Conservation (phyloP, 2,329 filamentous ascomycete species). For the Apiospora koreana region DNA sequence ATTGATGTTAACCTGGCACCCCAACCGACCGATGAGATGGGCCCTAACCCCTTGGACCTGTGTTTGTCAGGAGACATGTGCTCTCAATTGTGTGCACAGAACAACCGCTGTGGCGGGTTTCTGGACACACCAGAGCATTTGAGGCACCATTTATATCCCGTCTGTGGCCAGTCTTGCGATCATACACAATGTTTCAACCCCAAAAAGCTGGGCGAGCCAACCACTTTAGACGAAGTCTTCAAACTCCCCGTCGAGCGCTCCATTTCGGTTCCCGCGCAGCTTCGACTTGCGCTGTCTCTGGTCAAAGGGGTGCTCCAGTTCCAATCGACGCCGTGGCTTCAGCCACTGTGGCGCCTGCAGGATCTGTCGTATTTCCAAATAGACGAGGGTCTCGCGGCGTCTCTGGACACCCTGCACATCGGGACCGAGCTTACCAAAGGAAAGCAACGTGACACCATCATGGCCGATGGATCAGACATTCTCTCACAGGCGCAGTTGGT, state of each 20-base stretch:
- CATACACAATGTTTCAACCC: constrained; percentile 14
- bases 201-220: constrained; percentile 13
- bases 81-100: constrained; percentile 13
- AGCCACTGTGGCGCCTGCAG: constrained; percentile 15
- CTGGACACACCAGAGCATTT: constrained; percentile 15
- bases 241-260: constrained; percentile 21
- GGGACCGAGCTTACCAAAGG: constrained; percentile 15
- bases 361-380: constrained; percentile 19
- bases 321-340: constrained; percentile 20
- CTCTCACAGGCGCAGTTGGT: constrained; percentile 15
- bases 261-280: constrained; percentile 16
- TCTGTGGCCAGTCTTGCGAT: constrained; percentile 11
- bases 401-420: constrained; percentile 19
- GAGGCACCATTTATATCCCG: constrained; percentile 15
- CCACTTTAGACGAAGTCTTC: constrained; percentile 19
- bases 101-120: constrained; percentile 7
- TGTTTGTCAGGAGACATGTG: constrained; percentile 13
- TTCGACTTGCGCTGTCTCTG: constrained; percentile 15
- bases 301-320: constrained; percentile 19
- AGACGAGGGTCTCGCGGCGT: constrained; percentile 14
- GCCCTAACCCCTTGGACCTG: not conserved
- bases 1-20: not conserved
- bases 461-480: constrained; percentile 6
- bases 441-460: not conserved
- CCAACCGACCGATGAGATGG: not conserved